A percentile compares a stretch with the other conserved stretches of the same genome.
phyloP scores from a whole-genome alignment of 2,329 filamentous ascomycete species.

The Chaetomiaceae sp. region DNA sequence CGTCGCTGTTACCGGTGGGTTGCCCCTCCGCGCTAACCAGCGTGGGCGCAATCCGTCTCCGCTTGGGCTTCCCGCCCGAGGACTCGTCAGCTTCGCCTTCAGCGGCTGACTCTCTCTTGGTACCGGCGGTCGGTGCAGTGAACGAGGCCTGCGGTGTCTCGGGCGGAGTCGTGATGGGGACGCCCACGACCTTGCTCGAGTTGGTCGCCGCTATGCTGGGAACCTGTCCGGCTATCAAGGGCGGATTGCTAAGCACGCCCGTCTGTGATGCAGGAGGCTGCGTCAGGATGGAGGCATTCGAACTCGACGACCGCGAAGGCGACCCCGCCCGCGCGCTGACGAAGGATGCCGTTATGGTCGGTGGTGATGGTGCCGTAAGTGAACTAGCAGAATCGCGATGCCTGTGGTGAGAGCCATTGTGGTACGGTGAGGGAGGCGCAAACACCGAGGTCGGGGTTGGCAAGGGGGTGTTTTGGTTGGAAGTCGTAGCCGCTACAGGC shows the following conservation, averaged over 20 bases:
- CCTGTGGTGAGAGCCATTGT: constrained; percentile 44
- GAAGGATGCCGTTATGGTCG: constrained; percentile 47
- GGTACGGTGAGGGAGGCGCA: constrained; percentile 56
- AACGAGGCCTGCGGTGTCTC: constrained; percentile 70
- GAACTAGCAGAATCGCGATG: constrained; percentile 56
- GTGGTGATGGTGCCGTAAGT: constrained; percentile 54
- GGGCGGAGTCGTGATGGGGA: constrained; percentile 83
- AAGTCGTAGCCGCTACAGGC: constrained; percentile 39
- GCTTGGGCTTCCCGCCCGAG: constrained; percentile 53
- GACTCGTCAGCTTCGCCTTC: constrained; percentile 50
- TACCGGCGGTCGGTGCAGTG: constrained; percentile 48
- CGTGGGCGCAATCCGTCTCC: constrained; percentile 66
- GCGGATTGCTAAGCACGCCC: constrained; percentile 67
- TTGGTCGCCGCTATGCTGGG: constrained; percentile 72
- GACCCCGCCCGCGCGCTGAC: constrained; percentile 65
- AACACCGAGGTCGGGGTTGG: constrained; percentile 64
- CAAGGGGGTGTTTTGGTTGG: constrained; percentile 62
- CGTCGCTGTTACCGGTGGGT: neutral
- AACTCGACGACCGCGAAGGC: constrained; percentile 81
- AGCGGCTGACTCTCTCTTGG: constrained; percentile 54
- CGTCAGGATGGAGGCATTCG: constrained; percentile 72
- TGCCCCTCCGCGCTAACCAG: constrained; percentile 37
- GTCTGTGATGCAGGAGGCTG: constrained; percentile 46
- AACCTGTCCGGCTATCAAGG: constrained; percentile 70
- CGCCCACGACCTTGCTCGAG: constrained; percentile 55